Percentiles rank a stretch among this genome's conserved stretches.
Conservation (phyloP, 305 asterid genomes). For the Striga hermonthica region DNA sequence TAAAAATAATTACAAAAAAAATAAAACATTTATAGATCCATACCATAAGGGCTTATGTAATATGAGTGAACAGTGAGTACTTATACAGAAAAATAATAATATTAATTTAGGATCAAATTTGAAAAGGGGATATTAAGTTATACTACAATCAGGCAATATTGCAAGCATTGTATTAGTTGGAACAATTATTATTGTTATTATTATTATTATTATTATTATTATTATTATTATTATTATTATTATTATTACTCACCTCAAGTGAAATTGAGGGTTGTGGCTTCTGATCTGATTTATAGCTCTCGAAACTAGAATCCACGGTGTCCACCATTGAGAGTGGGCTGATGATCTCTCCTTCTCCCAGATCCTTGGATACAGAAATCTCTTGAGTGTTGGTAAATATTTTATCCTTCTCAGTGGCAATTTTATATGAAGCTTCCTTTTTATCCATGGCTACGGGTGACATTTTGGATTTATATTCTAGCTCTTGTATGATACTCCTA, state of each 20-base stretch:
- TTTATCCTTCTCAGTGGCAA: conserved; percentile 27
- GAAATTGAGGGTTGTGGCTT: conserved; percentile 29
- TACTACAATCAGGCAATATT: conserved; percentile 2
- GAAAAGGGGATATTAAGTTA: conserved; percentile 18
- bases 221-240: conserved; percentile 16
- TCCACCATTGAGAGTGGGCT: conserved; percentile 21
- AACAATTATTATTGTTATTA: background rate
- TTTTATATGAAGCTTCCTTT: conserved; percentile 29
- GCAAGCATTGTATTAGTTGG: conserved; percentile 1
- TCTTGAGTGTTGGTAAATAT: conserved; percentile 19
- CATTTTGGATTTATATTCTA: conserved; percentile 43
- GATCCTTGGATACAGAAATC: conserved; percentile 31
- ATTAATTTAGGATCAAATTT: conserved; percentile 15
- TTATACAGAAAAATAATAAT: conserved; percentile 1
- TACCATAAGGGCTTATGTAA: conserved; percentile 15
- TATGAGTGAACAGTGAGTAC: conserved; percentile 1
- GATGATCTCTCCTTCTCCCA: conserved; percentile 26
- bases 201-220: conserved; percentile 10
- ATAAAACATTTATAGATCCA: background rate
- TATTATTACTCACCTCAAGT: conserved; percentile 29
- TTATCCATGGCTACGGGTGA: conserved; percentile 26
- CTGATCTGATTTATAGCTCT: conserved; percentile 24
- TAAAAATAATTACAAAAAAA: conserved; percentile 7
- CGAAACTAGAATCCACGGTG: conserved; percentile 20
- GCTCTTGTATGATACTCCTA: conserved; percentile 55